Base-by-base conservation (phyloP, 495 filamentous ascomycete species). In the Aeminium ludgeri region DNA sequence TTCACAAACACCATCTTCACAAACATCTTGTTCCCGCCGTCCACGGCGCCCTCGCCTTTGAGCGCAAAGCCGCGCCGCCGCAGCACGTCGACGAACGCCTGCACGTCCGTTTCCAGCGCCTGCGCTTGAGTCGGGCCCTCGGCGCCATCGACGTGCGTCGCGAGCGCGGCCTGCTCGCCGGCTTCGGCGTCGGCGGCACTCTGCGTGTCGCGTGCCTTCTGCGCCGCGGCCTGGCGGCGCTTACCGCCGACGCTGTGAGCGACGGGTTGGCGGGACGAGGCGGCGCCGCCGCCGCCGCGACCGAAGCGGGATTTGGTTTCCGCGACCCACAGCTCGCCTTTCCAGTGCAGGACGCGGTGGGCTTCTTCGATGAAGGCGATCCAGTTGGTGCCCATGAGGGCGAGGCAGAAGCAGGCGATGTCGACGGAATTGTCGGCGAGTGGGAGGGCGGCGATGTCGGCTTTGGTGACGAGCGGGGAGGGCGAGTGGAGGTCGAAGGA, bases 371-470 rank as follows among this genome's bases (percentile, higher is more conserved):
- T 70, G 53, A 95, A 95, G 44, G 81, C 76, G 16, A 92, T 67
- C 84, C 89, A 97, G 61, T 97, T 97, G 12, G 89, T 96, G 49
- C 91, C 89, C 89, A 97, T 97, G 30, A 97, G 69, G 41, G 87
- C 87, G 17, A 97, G 67, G 60, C 89, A 97, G 65, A 95, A 93
- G 39, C 96, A 72, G 6, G 81, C 80, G 12, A 97, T 67, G 54
- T 97, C 84, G 17, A 85, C 76, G 29, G 66, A 70, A 36, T 70
- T 72, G 36, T 85, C 74, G 18, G 63, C 59, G 1, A 93, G 55
- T 0, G 85, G 85, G 2, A 97, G 65, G 41, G 80, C 70, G 13
- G 85, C 76, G 38, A 94, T 84, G 59, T 97, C 89, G 1, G 89
- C 82, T 41, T 76, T 70, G 8, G 82, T 92, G 39, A 97, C 76